Conservation (phyloP, 805 yeast genomes). For the Lipomyces yamanashiensis region DNA sequence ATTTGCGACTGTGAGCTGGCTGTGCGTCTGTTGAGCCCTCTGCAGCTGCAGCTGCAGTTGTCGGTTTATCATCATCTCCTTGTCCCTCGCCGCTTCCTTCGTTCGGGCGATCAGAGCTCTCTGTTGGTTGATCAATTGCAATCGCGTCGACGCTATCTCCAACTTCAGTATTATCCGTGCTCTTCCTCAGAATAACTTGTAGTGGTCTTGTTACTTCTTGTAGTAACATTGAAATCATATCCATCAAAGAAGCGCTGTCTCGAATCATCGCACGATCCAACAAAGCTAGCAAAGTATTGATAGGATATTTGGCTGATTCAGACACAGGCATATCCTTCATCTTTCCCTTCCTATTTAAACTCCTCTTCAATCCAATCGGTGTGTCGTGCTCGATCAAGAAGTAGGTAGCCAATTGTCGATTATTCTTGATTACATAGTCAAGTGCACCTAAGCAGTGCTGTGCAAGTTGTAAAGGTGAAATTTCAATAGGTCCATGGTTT, state of each 20-base stretch:
- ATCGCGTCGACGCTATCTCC: background rate
- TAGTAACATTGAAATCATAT: constrained; percentile 70
- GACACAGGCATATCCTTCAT: constrained; percentile 44
- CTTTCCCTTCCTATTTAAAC: constrained; percentile 45
- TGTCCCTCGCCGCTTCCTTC: background rate
- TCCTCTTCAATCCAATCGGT: constrained; percentile 46
- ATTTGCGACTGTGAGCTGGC: constrained; percentile 22
- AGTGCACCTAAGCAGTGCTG: constrained; percentile 77
- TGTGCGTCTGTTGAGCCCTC: constrained; percentile 9
- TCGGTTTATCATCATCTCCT: background rate
- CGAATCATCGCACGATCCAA: constrained; percentile 67
- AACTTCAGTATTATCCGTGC: constrained; percentile 4
- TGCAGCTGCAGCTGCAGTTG: background rate
- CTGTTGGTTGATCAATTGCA: background rate
- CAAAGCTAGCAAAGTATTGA: constrained; percentile 67
- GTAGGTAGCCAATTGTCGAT: constrained; percentile 69
- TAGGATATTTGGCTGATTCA: constrained; percentile 58
- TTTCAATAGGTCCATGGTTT: constrained; percentile 45
- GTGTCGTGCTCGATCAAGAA: constrained; percentile 78
- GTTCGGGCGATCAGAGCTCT: background rate
- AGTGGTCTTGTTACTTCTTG: constrained; percentile 80
- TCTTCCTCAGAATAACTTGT: constrained; percentile 54
- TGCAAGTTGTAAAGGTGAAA: constrained; percentile 72
- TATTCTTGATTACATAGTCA: constrained; percentile 69
- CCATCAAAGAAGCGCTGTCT: constrained; percentile 77